Base-by-base conservation (phyloP, 73 alveolate species). In the Blepharisma stoltei region DNA sequence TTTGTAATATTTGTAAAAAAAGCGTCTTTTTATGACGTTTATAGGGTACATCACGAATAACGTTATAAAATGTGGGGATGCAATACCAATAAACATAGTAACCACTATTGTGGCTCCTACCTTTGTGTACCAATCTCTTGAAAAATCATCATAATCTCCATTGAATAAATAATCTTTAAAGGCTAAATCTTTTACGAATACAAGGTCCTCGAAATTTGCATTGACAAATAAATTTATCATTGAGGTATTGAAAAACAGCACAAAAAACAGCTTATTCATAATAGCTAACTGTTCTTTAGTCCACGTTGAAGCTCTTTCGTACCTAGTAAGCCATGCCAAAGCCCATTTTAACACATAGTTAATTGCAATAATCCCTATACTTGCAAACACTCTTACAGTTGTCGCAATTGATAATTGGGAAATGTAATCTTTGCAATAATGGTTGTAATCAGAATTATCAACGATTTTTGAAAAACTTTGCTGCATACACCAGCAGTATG, bases 81-180 rank as follows among this genome's bases (percentile, higher is more conserved):
- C 14, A 60, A 60, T 60, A 2, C 46, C 11, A 25, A 60, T 60
- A 14, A 60, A 9, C 73, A 60, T 60, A 14, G 73, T 60, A 1
- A 38, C 14, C 0, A 60, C 73, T 60, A 60, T 60, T 60, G 73
- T 60, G 46, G 73, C 14, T 14, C 73, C 73, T 20, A 60, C 73
- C 23, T 60, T 14, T 18, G 23, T 38, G 46, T 60, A 60, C 73
- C 73, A 60, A 9, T 60, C 49, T 25, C 73, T 60, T 60, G 73
- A 60, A 60, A 60, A 60, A 60, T 60, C 73, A 14, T 14, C 37
- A 25, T 20, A 60, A 60, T 60, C 73, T 60, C 46, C 38, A 25
- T 60, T 60, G 46, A 60, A 32, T 32, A 60, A 60, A 60, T 60
- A 25, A 60, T 14, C 46, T 60, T 25, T 9, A 38, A 38, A 20